A percentile compares a stretch with the other conserved stretches of the same genome.
Conservation (phyloP, 192 early-diverging fungal genomes). For the Umbelopsis vinacea region DNA sequence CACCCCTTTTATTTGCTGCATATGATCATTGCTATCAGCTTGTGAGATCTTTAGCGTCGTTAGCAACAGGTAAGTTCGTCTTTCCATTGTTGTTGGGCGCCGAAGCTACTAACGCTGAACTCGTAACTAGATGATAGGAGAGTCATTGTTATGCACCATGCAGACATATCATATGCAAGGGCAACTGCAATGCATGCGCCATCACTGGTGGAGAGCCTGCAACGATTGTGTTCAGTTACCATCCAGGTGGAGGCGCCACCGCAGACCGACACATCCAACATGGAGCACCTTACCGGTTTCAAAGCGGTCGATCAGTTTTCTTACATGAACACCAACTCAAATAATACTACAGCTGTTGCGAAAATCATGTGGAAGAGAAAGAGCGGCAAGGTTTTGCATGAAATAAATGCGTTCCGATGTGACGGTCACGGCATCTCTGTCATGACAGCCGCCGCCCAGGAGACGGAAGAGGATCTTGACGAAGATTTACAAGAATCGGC, state of each 20-base stretch:
- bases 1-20: conserved; percentile 29
- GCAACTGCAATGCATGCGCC: background rate
- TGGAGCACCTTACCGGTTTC: conserved; percentile 30
- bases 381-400: conserved; percentile 49
- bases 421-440: background rate
- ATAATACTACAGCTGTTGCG: conserved; percentile 30
- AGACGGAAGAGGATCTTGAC: conserved; percentile 10
- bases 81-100: too few relatives aligned
- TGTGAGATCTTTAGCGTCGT: conserved; percentile 22
- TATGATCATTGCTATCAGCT: conserved; percentile 31
- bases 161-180: conserved; percentile 41
- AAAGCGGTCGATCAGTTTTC: conserved; percentile 40
- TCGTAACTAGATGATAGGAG: conserved; percentile 28
- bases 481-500: background rate
- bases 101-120: background rate
- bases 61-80: conserved; percentile 34
- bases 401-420: conserved; percentile 30
- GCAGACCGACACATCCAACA: conserved; percentile 20
- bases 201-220: conserved; percentile 6
- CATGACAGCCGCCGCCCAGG: conserved; percentile 18
- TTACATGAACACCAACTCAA: conserved; percentile 28
- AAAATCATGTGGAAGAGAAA: conserved; percentile 52
- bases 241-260: conserved; percentile 23
- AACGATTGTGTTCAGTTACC: conserved; percentile 31
- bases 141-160: conserved; percentile 33